These are phyloP conservation scores for Chrysoporthe puriensis DNA, from an alignment of 2,329 filamentous ascomycete genomes.

Conservation along the genomic window DNA sequence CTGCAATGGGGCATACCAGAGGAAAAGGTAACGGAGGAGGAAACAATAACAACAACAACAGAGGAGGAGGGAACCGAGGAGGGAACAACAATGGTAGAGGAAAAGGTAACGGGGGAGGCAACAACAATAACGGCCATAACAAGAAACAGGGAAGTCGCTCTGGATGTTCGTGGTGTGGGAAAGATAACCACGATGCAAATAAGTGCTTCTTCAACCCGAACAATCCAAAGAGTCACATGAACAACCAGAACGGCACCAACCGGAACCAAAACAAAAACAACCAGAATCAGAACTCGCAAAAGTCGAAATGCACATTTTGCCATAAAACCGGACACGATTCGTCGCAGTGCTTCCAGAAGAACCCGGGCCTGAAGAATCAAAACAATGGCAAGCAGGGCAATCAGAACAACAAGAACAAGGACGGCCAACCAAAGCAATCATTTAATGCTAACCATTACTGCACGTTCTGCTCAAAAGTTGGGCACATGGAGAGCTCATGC, in stretches of 20 bases:
- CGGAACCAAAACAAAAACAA: background rate
- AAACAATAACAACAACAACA: background rate
- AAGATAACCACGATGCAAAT: background rate
- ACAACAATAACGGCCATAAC: background rate
- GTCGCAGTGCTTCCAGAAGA: slow-evolving; percentile 9
- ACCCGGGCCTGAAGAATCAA: background rate
- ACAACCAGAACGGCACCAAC: background rate
- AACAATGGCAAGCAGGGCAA: background rate
- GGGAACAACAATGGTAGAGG: background rate
- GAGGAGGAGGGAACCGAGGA: background rate
- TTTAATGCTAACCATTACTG: background rate
- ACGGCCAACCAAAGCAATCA: background rate
- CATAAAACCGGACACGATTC: slow-evolving; percentile 7
- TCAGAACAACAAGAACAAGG: background rate
- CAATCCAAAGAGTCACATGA: background rate
- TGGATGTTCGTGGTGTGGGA: background rate
- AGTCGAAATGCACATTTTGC: background rate
- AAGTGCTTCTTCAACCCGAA: slow-evolving; percentile 7
- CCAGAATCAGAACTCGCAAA: background rate
- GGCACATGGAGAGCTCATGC: background rate
- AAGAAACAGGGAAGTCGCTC: background rate
- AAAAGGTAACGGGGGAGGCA: background rate
- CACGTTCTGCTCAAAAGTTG: background rate
- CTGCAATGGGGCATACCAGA: background rate
- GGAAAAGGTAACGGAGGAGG: background rate